Evolutionary conservation across 2,329 filamentous ascomycete species (phyloP).

Genomic region (Aspergillus sojae): DNA sequence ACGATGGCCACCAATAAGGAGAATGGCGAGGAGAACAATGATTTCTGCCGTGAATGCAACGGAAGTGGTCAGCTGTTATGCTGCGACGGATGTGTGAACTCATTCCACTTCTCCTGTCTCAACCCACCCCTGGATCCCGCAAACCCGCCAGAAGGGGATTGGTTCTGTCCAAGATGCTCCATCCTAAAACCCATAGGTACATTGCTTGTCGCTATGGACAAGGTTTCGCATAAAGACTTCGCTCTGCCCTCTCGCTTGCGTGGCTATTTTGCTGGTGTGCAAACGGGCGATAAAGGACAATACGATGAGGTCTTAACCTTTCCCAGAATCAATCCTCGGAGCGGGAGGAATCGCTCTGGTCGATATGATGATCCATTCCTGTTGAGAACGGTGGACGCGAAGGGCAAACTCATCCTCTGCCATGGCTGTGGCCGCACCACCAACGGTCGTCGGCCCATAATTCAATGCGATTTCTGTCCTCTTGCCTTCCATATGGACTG

Average conservation of each 20-base stretch:
- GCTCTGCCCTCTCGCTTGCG: slow-evolving; percentile 71
- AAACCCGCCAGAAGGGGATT: slow-evolving; percentile 69
- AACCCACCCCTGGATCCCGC: slow-evolving; percentile 73
- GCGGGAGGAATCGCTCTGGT: slow-evolving; percentile 21
- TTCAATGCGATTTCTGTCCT: slow-evolving; percentile 81
- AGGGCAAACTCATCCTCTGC: slow-evolving; percentile 77
- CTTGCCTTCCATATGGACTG: slow-evolving; percentile 92
- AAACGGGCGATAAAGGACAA: slow-evolving; percentile 73
- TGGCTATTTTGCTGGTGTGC: slow-evolving; percentile 77
- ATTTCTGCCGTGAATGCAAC: slow-evolving; percentile 84
- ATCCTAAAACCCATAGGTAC: slow-evolving; percentile 62
- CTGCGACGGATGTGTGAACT: slow-evolving; percentile 87
- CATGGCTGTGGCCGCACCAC: slow-evolving; percentile 71
- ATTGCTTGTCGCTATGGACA: slow-evolving; percentile 67
- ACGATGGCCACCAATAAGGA: slow-evolving; percentile 11
- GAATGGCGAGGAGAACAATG: slow-evolving; percentile 70
- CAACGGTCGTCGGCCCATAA: slow-evolving; percentile 68
- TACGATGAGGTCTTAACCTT: slow-evolving; percentile 69
- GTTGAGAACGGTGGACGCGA: slow-evolving; percentile 65
- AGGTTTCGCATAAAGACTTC: slow-evolving; percentile 72
- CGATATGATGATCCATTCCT: slow-evolving; percentile 34
- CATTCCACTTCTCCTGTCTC: slow-evolving; percentile 88
- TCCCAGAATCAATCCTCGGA: slow-evolving; percentile 24
- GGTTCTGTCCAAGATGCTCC: slow-evolving; percentile 73
- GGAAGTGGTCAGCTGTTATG: slow-evolving; percentile 84